Percentiles rank a stretch among this genome's conserved stretches.
phyloP scores from a whole-genome alignment of 73 alveolate genomes.

The Paramecium primaurelia region DNA sequence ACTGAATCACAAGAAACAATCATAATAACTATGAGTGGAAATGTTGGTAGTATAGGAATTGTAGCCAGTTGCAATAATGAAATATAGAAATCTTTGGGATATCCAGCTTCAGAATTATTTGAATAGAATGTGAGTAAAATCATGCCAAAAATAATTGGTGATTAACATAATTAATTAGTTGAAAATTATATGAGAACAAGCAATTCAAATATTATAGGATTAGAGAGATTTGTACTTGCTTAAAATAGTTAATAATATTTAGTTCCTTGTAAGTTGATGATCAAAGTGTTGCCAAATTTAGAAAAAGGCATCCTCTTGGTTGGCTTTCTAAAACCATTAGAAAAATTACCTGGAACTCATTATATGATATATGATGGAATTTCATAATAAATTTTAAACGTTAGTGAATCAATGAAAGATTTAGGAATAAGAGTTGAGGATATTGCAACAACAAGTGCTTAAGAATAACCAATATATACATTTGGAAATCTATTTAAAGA shows the following conservation, averaged over 20 bases:
- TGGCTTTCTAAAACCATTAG: conserved; percentile 54
- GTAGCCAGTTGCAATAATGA: conserved; percentile 54
- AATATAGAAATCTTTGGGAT: conserved; percentile 42
- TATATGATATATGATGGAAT: conserved; percentile 24
- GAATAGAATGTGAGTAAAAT: conserved; percentile 57
- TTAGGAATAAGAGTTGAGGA: not conserved
- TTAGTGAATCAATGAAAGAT: conserved; percentile 20
- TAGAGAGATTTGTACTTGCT: conserved; percentile 50
- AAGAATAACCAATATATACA: not conserved
- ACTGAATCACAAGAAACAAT: conserved; percentile 51
- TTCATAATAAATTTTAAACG: not conserved
- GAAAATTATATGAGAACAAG: conserved; percentile 32
- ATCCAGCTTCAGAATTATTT: conserved; percentile 33
- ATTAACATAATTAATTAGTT: conserved; percentile 47
- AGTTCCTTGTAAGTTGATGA: conserved; percentile 58
- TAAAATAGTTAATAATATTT: conserved; percentile 24
- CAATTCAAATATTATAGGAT: conserved; percentile 34
- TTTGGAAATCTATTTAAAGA: conserved; percentile 21
- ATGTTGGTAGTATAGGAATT: conserved; percentile 47
- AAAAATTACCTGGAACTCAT: not conserved
- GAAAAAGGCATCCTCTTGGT: conserved; percentile 62
- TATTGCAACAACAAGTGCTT: not conserved
- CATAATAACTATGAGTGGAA: conserved; percentile 58
- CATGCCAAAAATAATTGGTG: conserved; percentile 54
- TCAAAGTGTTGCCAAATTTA: conserved; percentile 59